These are phyloP conservation scores for Antrodiella citrinella DNA, from an alignment of 768 basidiomycete genomes.

Conservation along the genomic window DNA sequence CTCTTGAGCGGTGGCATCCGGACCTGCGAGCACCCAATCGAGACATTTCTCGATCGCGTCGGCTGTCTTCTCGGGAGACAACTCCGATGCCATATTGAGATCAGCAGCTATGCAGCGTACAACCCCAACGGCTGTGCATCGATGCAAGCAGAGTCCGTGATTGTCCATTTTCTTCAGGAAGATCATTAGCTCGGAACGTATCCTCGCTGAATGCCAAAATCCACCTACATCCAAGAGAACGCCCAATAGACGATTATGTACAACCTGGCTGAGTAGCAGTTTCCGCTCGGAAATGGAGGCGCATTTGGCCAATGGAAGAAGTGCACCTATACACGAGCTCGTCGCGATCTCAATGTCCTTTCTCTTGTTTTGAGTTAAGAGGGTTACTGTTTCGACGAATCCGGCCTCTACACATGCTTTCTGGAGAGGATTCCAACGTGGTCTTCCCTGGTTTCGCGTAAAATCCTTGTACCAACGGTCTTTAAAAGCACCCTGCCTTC, in stretches of 20 bases:
- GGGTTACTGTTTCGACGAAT: neutral
- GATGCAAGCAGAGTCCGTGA: neutral
- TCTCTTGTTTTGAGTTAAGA: neutral
- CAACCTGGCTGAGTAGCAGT: neutral
- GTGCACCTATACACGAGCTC: neutral
- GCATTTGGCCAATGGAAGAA: neutral
- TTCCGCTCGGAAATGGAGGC: neutral
- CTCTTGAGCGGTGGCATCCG: neutral
- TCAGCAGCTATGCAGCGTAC: neutral
- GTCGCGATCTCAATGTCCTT: neutral
- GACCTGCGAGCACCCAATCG: neutral
- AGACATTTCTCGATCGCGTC: neutral
- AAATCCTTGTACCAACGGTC: neutral
- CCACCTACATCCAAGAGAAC: neutral
- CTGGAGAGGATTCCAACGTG: neutral
- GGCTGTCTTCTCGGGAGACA: neutral
- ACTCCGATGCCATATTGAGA: neutral
- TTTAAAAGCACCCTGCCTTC: neutral
- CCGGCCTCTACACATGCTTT: constrained; percentile 1
- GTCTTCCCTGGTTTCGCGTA: neutral
- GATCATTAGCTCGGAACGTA: neutral
- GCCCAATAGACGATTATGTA: neutral
- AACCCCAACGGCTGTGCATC: neutral
- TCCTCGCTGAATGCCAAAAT: neutral
- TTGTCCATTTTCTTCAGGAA: neutral